Evolutionary conservation across 2,329 filamentous ascomycete genomes (phyloP).

Genomic region (Trichoderma cornu-damae): DNA sequence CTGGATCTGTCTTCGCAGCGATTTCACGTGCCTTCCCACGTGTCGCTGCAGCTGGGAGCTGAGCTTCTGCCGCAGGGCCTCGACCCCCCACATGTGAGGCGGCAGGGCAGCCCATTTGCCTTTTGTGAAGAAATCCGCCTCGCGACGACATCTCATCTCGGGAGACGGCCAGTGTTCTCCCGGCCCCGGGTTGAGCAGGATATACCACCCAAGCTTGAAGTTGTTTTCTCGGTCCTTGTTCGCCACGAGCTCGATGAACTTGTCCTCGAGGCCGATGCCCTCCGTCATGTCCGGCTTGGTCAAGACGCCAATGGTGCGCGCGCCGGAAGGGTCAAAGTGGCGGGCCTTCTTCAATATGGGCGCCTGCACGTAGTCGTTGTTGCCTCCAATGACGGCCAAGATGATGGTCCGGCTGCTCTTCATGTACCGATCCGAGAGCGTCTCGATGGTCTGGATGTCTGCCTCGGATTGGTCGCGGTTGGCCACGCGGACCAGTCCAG

Average conservation of each 20-base stretch:
- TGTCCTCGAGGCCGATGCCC: constrained; percentile 48
- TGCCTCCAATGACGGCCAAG: constrained; percentile 51
- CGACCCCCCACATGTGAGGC: constrained; percentile 44
- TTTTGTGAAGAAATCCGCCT: constrained; percentile 45
- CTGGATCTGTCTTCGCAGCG: constrained; percentile 47
- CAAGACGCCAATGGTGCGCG: constrained; percentile 47
- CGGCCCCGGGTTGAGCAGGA: constrained; percentile 46
- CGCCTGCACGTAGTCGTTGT: constrained; percentile 51
- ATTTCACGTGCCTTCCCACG: constrained; percentile 49
- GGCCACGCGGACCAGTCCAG: constrained; percentile 51
- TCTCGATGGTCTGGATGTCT: constrained; percentile 49
- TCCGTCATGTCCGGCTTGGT: constrained; percentile 52
- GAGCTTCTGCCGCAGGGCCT: constrained; percentile 44
- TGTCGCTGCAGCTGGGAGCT: constrained; percentile 48
- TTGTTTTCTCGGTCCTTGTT: constrained; percentile 47
- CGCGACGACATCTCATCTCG: constrained; percentile 39
- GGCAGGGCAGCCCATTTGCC: constrained; percentile 47
- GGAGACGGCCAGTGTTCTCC: constrained; percentile 42
- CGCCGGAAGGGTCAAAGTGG: constrained; percentile 45
- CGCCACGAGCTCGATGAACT: constrained; percentile 49
- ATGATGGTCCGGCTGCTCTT: constrained; percentile 52
- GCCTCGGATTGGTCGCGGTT: constrained; percentile 49
- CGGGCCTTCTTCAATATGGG: constrained; percentile 48
- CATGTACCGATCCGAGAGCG: constrained; percentile 51
- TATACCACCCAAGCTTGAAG: constrained; percentile 49